Conservation (phyloP, 345 rosid species). For the Sonneratia alba region DNA sequence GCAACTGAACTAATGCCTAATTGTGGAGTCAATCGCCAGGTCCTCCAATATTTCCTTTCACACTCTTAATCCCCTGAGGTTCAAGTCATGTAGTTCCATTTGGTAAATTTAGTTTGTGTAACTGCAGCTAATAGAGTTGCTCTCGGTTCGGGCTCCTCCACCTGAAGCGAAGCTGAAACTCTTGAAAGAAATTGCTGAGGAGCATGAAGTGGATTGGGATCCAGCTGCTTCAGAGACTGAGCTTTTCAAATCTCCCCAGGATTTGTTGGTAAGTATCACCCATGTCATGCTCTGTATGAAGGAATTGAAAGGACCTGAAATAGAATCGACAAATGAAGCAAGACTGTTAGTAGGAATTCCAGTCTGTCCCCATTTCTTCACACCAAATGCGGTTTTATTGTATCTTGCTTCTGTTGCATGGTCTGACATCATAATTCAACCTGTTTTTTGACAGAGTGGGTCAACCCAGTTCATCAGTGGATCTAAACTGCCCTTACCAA, state of each 20-base stretch:
- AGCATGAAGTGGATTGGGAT: constrained; percentile 89
- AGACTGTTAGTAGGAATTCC: neutral
- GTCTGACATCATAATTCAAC: neutral
- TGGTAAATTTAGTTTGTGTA: neutral
- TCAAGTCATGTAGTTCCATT: neutral
- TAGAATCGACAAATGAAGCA: neutral
- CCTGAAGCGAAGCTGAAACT: constrained; percentile 72
- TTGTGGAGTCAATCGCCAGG: constrained; percentile 98
- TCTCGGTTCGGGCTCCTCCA: constrained; percentile 82
- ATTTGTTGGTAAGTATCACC: constrained; percentile 58
- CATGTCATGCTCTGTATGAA: constrained; percentile 3
- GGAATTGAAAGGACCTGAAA: neutral
- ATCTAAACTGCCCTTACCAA: constrained; percentile 59
- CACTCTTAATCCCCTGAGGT: constrained; percentile 3
- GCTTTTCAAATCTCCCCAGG: constrained; percentile 74
- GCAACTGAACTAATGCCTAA: constrained; percentile 91
- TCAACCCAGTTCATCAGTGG: constrained; percentile 66
- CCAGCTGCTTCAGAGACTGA: constrained; percentile 77
- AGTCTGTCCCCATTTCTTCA: neutral
- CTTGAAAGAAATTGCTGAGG: constrained; percentile 92
- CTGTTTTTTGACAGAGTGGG: constrained; percentile 41
- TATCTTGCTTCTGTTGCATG: constrained; percentile 12
- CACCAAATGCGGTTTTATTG: neutral
- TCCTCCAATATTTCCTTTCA: constrained; percentile 11
- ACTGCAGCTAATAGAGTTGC: constrained; percentile 72